Base-by-base conservation (phyloP, 2,329 filamentous ascomycete species). In the Polytolypa hystricis region DNA sequence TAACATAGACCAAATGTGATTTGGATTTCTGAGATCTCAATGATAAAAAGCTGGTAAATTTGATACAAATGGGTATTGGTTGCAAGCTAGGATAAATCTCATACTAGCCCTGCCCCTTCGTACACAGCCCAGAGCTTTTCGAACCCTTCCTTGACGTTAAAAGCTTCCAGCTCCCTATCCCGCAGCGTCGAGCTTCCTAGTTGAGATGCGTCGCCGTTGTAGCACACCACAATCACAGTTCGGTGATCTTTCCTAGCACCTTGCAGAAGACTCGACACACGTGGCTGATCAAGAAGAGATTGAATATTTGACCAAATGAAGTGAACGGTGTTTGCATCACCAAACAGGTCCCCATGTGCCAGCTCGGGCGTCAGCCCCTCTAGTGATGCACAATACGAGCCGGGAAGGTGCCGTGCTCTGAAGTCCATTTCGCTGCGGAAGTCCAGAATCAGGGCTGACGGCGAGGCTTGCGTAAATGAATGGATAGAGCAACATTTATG, bases 171-270 rank as follows among this genome's bases (percentile, higher is more conserved):
- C 0, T 65, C 69, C 42, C 67, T 70, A 0, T 67, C 69, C 4
- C 70, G 58, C 32, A 75, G 48, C 2, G 75, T 62, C 36, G 69
- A 73, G 2, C 67, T 67, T 2, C 70, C 71, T 4, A 75, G 62
- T 0, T 72, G 60, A 4, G 71, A 61, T 19, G 64, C 69, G 39
- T 76, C 69, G 2, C 72, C 72, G 31, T 71, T 57, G 35, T 74
- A 73, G 47, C 71, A 74, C 7, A 71, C 48, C 7, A 73, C 45
- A 8, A 74, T 46, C 9, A 70, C 48, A n/a, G n/a, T n/a, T n/a
- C n/a, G n/a, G n/a, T n/a, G n/a, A n/a, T n/a, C n/a, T n/a, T n/a
- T n/a, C n/a, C n/a, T 4, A 58, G 57, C 37, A 57, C 60, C 3
- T 45, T 53, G 5, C 41, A 29, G 1, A 65, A n/a, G 9, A 16